Percentiles rank a stretch among this genome's conserved stretches.
These are phyloP conservation scores for Fusarium verticillioides DNA, from an alignment of 2,329 filamentous ascomycete genomes.

Conservation along the genomic window DNA sequence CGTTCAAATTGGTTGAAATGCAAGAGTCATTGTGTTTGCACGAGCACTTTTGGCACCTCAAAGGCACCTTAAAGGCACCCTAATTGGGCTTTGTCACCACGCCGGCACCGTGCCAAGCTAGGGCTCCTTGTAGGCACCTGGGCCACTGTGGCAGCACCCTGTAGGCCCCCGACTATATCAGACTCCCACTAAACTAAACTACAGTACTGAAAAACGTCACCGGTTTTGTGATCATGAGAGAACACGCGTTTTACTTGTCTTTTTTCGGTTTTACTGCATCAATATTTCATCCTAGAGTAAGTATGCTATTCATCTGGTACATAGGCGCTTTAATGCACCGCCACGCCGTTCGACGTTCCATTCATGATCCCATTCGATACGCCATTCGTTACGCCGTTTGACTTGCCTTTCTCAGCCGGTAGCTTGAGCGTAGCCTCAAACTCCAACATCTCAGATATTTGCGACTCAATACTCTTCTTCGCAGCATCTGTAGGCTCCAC, in stretches of 20 bases:
- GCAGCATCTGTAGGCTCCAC: slow-evolving; percentile 56
- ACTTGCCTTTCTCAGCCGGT: background rate
- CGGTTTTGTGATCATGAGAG: background rate
- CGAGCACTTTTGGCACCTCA: too few relatives aligned
- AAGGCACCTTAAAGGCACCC: background rate
- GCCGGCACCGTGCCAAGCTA: too few relatives aligned
- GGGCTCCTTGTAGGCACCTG: too few relatives aligned
- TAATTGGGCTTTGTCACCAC: too few relatives aligned
- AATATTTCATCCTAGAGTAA: fast-evolving
- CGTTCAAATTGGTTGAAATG: background rate
- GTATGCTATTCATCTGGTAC: fast-evolving
- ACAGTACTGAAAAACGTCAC: background rate
- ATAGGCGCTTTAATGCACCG: background rate
- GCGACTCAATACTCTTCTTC: slow-evolving; percentile 54
- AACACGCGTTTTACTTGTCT: background rate
- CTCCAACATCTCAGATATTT: slow-evolving; percentile 55
- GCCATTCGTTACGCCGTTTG: background rate
- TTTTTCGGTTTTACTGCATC: background rate
- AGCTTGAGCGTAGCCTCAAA: slow-evolving; percentile 49
- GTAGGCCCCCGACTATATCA: too few relatives aligned
- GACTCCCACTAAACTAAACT: background rate
- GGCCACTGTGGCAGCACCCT: too few relatives aligned
- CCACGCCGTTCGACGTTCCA: background rate
- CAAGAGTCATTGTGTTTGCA: background rate
- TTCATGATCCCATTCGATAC: background rate